Evolutionary conservation across 1,284 basidiomycete genomes (phyloP).

Genomic region (Microstroma glucosiphilum): DNA sequence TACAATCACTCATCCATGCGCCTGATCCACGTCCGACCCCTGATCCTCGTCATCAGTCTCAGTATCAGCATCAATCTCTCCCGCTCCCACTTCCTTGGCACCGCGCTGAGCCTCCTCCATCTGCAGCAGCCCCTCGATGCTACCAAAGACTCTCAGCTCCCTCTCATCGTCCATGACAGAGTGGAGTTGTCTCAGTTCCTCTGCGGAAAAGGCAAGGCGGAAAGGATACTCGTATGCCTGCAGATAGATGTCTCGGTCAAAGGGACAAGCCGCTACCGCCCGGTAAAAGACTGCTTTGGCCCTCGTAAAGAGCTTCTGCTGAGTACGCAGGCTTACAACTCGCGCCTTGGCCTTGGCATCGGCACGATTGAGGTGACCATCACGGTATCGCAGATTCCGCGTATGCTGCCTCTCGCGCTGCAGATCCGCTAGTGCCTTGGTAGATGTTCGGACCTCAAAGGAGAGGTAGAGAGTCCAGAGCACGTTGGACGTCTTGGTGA

Average conservation of each 20-base stretch:
- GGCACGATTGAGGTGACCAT: neutral
- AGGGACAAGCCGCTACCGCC: neutral
- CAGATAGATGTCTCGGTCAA: neutral
- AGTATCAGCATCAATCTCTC: neutral
- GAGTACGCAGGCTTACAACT: neutral
- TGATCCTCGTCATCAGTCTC: neutral
- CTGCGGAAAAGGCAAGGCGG: neutral
- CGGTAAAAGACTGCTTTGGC: neutral
- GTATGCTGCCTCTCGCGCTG: too few species aligned
- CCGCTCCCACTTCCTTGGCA: neutral
- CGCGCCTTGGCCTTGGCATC: neutral
- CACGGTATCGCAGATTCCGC: too few species aligned
- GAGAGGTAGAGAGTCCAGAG: conserved; percentile 6
- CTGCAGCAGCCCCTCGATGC: neutral
- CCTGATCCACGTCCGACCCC: neutral
- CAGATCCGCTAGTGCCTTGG: too few species aligned
- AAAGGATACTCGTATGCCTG: neutral
- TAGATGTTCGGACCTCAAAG: neutral
- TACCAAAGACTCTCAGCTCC: conserved; percentile 3
- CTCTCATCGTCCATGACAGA: conserved; percentile 2
- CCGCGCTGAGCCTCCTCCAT: too few species aligned
- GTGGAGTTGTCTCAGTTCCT: neutral
- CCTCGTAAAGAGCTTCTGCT: neutral
- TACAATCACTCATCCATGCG: too few species aligned
- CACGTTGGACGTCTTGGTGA: neutral